phyloP scores from a whole-genome alignment of 768 basidiomycete species.

The Auriculariales sp. region DNA sequence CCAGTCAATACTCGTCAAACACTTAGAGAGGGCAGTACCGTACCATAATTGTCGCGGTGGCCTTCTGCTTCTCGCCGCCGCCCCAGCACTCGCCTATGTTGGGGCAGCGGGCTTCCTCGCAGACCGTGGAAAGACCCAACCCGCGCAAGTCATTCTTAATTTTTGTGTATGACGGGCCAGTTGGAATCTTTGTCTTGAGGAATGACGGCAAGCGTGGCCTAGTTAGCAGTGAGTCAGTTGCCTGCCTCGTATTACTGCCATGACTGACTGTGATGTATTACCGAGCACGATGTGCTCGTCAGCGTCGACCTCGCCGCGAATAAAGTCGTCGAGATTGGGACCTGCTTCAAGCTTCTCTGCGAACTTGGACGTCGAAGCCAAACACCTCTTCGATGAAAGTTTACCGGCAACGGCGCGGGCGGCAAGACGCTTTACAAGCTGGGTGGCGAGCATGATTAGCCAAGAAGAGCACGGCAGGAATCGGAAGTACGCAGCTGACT shows the following conservation, averaged over 20 bases:
- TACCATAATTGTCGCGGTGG: constrained; percentile 99
- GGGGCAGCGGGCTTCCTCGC: constrained; percentile 96
- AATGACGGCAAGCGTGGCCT: constrained; percentile 80
- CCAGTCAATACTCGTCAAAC: not conserved
- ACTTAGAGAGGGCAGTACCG: not conserved
- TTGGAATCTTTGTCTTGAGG: constrained; percentile 86
- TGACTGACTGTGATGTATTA: constrained; percentile 48
- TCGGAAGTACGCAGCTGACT: not conserved
- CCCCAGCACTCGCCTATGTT: constrained; percentile 99
- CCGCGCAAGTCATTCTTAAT: constrained; percentile 95
- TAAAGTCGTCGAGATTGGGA: constrained; percentile 69
- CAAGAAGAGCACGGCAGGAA: not conserved
- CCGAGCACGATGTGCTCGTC: constrained; percentile 49
- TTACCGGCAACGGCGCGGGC: not conserved
- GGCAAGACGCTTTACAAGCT: not conserved
- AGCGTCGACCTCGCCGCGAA: constrained; percentile 33
- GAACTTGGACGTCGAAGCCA: constrained; percentile 21
- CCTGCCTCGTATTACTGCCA: not conserved
- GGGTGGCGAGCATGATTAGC: not conserved
- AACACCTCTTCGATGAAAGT: not conserved
- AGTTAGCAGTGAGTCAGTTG: constrained; percentile 3
- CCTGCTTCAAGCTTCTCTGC: constrained; percentile 42
- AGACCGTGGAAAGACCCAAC: constrained; percentile 85
- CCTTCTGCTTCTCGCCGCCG: constrained; percentile 46
- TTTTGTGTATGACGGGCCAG: constrained; percentile 71